Conservation (phyloP, 176 grass and related monocot genomes). For the Oropetium thomaeum region DNA sequence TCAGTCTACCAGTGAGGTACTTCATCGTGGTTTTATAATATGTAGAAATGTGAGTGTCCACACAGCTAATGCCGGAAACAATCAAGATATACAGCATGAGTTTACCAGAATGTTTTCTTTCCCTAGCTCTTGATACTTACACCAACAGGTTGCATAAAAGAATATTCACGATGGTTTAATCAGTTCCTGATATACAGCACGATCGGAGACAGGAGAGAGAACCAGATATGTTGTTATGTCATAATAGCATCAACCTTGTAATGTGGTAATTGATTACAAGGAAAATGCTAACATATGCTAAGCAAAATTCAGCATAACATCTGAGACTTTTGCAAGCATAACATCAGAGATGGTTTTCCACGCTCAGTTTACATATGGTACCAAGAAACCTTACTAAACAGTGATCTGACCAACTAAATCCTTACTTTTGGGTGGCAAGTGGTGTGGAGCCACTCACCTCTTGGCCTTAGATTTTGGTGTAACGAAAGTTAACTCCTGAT, state of each 20-base stretch:
- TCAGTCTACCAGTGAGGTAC: background rate
- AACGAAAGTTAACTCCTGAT: background rate
- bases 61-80: background rate
- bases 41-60: too few species aligned
- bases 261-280: background rate
- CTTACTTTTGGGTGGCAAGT: background rate
- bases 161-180: background rate
- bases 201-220: background rate
- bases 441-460: background rate
- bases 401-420: background rate
- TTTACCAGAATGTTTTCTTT: background rate
- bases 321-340: too few species aligned
- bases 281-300: background rate
- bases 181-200: background rate
- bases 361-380: background rate
- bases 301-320: too few species aligned
- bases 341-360: background rate
- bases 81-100: background rate
- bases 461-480: background rate
- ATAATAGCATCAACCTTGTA: background rate
- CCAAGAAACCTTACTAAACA: background rate
- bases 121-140: background rate
- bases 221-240: constrained; percentile 8
- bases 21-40: too few species aligned
- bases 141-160: background rate